Conservation (phyloP, 164 flowering plant species). For the Stephania japonica region DNA sequence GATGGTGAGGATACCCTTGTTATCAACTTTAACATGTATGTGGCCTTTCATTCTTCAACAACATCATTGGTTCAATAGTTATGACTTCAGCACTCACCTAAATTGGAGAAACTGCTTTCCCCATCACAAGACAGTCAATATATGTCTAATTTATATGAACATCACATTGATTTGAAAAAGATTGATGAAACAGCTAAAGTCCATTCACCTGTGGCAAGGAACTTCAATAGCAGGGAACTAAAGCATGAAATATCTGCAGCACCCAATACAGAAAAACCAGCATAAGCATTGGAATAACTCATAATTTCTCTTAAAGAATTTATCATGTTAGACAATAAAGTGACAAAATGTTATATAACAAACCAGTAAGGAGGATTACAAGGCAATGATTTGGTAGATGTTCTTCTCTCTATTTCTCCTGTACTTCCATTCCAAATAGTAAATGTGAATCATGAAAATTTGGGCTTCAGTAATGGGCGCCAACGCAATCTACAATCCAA, state of each 20-base stretch:
- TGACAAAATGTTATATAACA: background rate
- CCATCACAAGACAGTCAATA: background rate
- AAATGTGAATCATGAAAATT: background rate
- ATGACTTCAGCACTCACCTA: background rate
- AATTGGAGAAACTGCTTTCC: slow-evolving; percentile 1
- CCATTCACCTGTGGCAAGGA: background rate
- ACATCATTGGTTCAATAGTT: background rate
- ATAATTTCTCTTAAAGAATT: background rate
- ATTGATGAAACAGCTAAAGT: background rate
- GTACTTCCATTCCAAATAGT: background rate
- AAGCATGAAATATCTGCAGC: background rate
- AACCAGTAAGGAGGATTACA: background rate
- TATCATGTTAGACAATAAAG: background rate
- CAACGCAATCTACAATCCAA: background rate
- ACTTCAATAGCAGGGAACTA: background rate
- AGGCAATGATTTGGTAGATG: background rate
- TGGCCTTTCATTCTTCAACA: background rate
- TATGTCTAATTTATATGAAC: background rate
- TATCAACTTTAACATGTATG: background rate
- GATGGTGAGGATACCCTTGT: background rate
- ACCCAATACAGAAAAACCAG: background rate
- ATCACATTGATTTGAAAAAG: background rate
- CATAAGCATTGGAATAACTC: background rate
- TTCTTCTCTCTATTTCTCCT: background rate
- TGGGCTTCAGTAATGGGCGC: background rate